phyloP scores from a whole-genome alignment of 1,139 yeast species.

The Geotrichum macrosporum region DNA sequence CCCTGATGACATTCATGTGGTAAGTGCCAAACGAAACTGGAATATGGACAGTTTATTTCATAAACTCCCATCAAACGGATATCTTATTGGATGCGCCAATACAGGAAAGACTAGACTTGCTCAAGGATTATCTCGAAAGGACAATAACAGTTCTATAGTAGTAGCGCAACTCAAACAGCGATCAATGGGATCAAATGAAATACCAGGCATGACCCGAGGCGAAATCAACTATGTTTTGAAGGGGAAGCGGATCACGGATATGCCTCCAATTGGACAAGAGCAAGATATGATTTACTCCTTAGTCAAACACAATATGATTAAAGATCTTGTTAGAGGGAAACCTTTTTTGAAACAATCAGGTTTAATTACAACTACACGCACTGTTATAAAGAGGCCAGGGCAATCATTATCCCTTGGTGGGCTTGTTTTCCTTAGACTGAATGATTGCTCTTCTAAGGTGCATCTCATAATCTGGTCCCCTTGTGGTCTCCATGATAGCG shows the following conservation, averaged over 20 bases:
- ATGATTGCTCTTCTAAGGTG: constrained; percentile 31
- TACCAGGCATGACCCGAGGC: constrained; percentile 58
- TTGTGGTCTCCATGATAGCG: constrained; percentile 27
- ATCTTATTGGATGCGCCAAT: constrained; percentile 68
- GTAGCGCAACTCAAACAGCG: constrained; percentile 22
- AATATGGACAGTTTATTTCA: constrained; percentile 41
- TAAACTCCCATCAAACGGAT: constrained; percentile 45
- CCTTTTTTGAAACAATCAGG: constrained; percentile 40
- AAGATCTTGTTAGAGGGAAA: constrained; percentile 42
- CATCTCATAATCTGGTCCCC: constrained; percentile 25
- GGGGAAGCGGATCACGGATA: constrained; percentile 44
- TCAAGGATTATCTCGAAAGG: constrained; percentile 44
- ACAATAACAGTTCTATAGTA: constrained; percentile 24
- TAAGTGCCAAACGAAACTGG: constrained; percentile 55
- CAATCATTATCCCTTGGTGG: constrained; percentile 58
- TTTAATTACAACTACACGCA: constrained; percentile 35
- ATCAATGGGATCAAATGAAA: constrained; percentile 38
- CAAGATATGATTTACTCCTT: constrained; percentile 39
- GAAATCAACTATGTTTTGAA: constrained; percentile 40
- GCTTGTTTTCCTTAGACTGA: constrained; percentile 49
- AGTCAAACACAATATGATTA: constrained; percentile 37
- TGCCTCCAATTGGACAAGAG: constrained; percentile 51
- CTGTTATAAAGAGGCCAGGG: constrained; percentile 40
- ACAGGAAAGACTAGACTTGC: constrained; percentile 71
- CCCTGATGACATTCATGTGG: constrained; percentile 46